These are phyloP conservation scores for Turnera subulata DNA, from an alignment of 345 rosid species.

Conservation along the genomic window DNA sequence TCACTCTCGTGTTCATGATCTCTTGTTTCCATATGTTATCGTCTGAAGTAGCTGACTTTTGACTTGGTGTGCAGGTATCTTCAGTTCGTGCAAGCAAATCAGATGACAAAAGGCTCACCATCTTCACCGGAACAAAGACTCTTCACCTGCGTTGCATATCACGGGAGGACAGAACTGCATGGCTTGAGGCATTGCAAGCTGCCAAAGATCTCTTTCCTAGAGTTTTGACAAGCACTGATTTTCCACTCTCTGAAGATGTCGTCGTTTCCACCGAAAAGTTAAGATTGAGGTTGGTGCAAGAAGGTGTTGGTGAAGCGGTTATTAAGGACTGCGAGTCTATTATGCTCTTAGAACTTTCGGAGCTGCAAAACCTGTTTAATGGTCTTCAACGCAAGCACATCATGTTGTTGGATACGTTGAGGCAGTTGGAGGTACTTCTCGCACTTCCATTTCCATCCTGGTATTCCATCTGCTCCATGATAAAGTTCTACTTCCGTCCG, in stretches of 20 bases:
- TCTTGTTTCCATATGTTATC: neutral
- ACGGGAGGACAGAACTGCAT: conserved; percentile 70
- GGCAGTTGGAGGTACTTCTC: conserved; percentile 79
- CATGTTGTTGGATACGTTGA: conserved; percentile 64
- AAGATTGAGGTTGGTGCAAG: conserved; percentile 64
- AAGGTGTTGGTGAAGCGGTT: conserved; percentile 60
- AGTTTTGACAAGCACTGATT: conserved; percentile 53
- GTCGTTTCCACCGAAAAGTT: conserved; percentile 84
- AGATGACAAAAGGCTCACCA: conserved; percentile 90
- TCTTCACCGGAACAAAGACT: conserved; percentile 96
- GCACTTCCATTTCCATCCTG: conserved; percentile 13
- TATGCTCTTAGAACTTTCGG: conserved; percentile 70
- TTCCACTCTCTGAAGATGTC: conserved; percentile 62
- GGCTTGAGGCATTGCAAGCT: conserved; percentile 82
- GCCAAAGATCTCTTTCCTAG: conserved; percentile 88
- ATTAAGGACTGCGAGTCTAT: conserved; percentile 87
- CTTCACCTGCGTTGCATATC: conserved; percentile 81
- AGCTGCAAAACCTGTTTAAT: conserved; percentile 67
- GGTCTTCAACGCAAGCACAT: conserved; percentile 64
- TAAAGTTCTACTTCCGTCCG: neutral
- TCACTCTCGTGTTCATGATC: neutral
- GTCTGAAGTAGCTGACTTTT: neutral
- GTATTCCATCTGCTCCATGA: neutral
- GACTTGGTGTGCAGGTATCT: conserved; percentile 64
- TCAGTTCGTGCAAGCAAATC: conserved; percentile 92